Evolutionary conservation across 1,139 yeast genomes (phyloP), one percentile per base, ranked within the genome.

Genomic region (Wickerhamiella pararugosa): DNA sequence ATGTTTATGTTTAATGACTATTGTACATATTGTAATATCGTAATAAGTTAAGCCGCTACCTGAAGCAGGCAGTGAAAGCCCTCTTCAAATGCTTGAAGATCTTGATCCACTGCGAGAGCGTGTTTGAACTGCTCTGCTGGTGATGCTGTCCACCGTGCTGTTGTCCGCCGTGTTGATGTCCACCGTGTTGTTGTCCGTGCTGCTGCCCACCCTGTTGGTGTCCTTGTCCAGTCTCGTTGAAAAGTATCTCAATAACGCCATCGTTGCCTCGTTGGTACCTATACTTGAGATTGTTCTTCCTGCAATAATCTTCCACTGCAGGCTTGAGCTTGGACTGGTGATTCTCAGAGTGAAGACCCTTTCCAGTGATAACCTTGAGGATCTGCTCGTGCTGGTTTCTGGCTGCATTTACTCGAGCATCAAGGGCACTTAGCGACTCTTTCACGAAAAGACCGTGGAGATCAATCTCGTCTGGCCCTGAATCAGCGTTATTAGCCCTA

Each of bases 321-420:
- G 96, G 96, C 59, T 79, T 82, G 52, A 90, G 63, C 60, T 86
- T 87, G 40, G 95, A 90, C 40, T 83, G 73, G 29, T 93, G 93
- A 51, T 76, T 67, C 40, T 71, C 68, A 0, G 95, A 82, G 58
- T 90, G 97, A 41, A 76, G 57, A 8, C 97, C 98, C 60, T 87
- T 87, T n/a, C 97, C 97, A 7, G 86, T 96, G 57, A 90, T 87
- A 44, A 61, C 69, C 36, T 62, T 67, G 39, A 71, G 51, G 39
- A 61, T 64, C 1, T 66, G 53, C 55, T 84, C 93, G 47, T 73
- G 66, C 37, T 82, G 70, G 37, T 66, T 62, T 15, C 73, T 67
- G 44, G 77, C 82, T 29, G 76, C 76, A n/a, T 71, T 69, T 42
- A 90, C 72, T 45, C 97, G 70, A 47, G 72, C 73, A 52, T 79